Evolutionary conservation across 2,329 filamentous ascomycete genomes (phyloP).

Genomic region (Fusarium equiseti): DNA sequence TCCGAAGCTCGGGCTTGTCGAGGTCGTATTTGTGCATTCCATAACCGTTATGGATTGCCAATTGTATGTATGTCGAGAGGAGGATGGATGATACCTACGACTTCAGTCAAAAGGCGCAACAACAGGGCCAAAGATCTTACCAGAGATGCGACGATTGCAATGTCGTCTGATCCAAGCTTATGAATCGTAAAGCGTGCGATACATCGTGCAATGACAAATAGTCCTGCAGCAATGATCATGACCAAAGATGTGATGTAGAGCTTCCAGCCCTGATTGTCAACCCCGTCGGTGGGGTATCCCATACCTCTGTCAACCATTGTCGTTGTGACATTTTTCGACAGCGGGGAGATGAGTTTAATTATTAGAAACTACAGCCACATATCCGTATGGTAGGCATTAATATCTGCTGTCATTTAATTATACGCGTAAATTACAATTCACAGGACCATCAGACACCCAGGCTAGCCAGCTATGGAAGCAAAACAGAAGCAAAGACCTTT

Average conservation of each 20-base stretch:
- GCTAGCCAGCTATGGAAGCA: not conserved
- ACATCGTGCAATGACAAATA: not conserved
- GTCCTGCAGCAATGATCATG: not conserved
- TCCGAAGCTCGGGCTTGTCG: not conserved
- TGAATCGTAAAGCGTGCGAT: not conserved
- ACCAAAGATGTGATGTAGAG: not conserved
- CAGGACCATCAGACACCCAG: not conserved
- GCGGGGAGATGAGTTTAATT: not conserved
- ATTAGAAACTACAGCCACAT: not conserved
- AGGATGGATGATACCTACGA: not conserved
- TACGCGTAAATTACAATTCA: not conserved
- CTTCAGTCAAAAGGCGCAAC: not conserved
- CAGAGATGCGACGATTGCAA: not conserved
- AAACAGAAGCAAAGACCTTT: not conserved
- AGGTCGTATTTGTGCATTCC: not conserved
- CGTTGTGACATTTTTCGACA: not conserved
- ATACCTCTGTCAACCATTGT: conserved; percentile 2
- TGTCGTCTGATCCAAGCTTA: not conserved
- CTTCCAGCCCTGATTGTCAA: conserved; percentile 4
- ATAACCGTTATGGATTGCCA: not conserved
- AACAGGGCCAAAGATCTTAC: accelerated
- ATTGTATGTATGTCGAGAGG: not conserved
- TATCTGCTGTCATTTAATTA: not conserved
- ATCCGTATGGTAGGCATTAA: not conserved
- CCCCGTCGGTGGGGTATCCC: not conserved